Conservation (phyloP, 371 early-diverging fungal genomes). For the Syncephalis plumigaleata region DNA sequence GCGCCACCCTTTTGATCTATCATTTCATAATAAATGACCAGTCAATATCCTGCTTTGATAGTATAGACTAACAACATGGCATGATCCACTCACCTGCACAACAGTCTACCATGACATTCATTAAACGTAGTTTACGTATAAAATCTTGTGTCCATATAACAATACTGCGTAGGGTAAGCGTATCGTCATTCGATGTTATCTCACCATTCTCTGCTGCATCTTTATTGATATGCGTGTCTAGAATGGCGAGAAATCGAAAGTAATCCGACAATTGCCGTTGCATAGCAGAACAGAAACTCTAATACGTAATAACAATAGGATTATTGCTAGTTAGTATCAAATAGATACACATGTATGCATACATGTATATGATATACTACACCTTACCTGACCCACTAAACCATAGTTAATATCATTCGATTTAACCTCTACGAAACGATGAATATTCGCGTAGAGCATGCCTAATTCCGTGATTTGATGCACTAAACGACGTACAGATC, state of each 20-base stretch:
- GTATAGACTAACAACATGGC: too few relatives aligned
- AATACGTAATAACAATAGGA: background rate
- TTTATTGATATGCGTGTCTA: conserved; percentile 62
- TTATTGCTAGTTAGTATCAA: background rate
- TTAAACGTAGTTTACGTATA: conserved; percentile 52
- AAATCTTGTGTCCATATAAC: conserved; percentile 70
- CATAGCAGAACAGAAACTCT: conserved; percentile 70
- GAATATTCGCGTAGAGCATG: conserved; percentile 42
- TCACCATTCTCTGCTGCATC: conserved; percentile 7
- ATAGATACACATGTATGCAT: background rate
- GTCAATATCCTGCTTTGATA: too few relatives aligned
- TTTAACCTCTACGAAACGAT: conserved; percentile 20
- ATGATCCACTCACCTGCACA: conserved; percentile 22
- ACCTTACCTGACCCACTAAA: conserved; percentile 36
- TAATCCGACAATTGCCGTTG: conserved; percentile 61
- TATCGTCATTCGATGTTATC: conserved; percentile 14
- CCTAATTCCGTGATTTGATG: conserved; percentile 42
- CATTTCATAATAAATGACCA: too few relatives aligned
- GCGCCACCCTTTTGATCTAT: conserved; percentile 51
- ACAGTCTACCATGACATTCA: conserved; percentile 41
- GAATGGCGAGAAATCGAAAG: conserved; percentile 62
- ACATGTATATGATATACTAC: too few relatives aligned
- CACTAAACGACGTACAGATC: conserved; percentile 23
- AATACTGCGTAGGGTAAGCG: conserved; percentile 61
- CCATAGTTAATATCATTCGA: conserved; percentile 26